Evolutionary conservation across 2,329 filamentous ascomycete genomes (phyloP).

Genomic region (Paecilomyces niveus): DNA sequence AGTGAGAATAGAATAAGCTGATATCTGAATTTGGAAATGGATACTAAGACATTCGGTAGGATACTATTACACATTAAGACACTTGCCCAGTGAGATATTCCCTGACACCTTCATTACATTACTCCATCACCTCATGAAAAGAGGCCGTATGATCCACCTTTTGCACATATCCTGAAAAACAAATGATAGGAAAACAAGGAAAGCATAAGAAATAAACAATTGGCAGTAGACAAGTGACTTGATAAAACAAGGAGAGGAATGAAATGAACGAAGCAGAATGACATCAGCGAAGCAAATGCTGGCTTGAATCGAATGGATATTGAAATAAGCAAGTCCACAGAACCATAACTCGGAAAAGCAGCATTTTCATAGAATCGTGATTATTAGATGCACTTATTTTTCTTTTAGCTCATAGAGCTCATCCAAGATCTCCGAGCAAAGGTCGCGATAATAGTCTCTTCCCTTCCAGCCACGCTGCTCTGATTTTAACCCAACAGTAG

Average conservation of each 20-base stretch:
- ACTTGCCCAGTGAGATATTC: neutral
- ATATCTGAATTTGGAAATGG: neutral
- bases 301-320: neutral
- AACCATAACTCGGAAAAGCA: too few relatives aligned
- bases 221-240: neutral
- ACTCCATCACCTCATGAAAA: neutral
- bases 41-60: neutral
- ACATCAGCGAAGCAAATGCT: neutral
- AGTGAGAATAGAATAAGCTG: neutral
- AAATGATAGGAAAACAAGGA: neutral
- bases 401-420: slow-evolving; percentile 23
- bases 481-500: slow-evolving; percentile 28
- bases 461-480: slow-evolving; percentile 29
- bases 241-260: neutral
- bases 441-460: slow-evolving; percentile 27
- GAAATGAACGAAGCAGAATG: too few relatives aligned
- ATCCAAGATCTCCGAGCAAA: slow-evolving; percentile 29
- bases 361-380: neutral
- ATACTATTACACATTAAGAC: neutral
- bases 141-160: neutral
- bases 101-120: neutral
- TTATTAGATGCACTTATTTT: neutral
- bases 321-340: neutral
- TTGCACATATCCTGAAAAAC: neutral
- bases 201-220: neutral